These are phyloP conservation scores for Panaeolus cyanescens DNA, from an alignment of 768 basidiomycete genomes.

Conservation along the genomic window DNA sequence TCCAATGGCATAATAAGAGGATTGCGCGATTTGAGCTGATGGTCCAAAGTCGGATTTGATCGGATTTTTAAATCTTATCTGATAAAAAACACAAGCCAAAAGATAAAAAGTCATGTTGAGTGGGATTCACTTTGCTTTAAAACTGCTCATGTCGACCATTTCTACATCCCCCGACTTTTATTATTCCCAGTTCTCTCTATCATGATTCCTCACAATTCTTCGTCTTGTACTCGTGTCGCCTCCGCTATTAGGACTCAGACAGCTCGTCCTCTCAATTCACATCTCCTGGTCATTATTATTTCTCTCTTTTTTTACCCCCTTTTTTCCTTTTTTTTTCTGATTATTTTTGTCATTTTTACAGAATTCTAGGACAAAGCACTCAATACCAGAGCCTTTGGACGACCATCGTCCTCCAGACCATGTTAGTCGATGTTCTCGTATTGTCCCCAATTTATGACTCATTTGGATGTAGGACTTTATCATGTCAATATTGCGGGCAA, in stretches of 20 bases:
- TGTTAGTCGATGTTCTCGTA: slow-evolving; percentile 32
- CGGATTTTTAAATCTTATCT: slow-evolving; percentile 27
- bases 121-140: slow-evolving; percentile 29
- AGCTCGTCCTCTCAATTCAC: slow-evolving; percentile 47
- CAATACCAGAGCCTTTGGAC: slow-evolving; percentile 35
- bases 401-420: slow-evolving; percentile 49
- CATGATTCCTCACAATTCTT: slow-evolving; percentile 40
- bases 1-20: slow-evolving; percentile 11
- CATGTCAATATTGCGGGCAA: slow-evolving; percentile 89
- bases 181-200: slow-evolving; percentile 10
- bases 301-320: slow-evolving; percentile 3
- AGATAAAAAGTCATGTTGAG: slow-evolving; percentile 12
- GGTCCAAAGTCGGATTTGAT: slow-evolving; percentile 15
- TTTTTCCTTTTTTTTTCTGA: slow-evolving; percentile 5
- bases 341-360: slow-evolving; percentile 20
- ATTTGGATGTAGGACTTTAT: slow-evolving; percentile 80
- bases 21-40: slow-evolving; percentile 1
- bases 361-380: slow-evolving; percentile 43
- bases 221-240: slow-evolving; percentile 32
- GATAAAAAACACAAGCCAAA: slow-evolving; percentile 23
- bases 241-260: slow-evolving; percentile 35
- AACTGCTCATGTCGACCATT: slow-evolving; percentile 30
- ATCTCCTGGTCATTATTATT: slow-evolving; percentile 51
- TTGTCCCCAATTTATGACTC: slow-evolving; percentile 12
- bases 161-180: slow-evolving; percentile 15